phyloP scores from a whole-genome alignment of 768 basidiomycete genomes.

The Termitomyces sp. region DNA sequence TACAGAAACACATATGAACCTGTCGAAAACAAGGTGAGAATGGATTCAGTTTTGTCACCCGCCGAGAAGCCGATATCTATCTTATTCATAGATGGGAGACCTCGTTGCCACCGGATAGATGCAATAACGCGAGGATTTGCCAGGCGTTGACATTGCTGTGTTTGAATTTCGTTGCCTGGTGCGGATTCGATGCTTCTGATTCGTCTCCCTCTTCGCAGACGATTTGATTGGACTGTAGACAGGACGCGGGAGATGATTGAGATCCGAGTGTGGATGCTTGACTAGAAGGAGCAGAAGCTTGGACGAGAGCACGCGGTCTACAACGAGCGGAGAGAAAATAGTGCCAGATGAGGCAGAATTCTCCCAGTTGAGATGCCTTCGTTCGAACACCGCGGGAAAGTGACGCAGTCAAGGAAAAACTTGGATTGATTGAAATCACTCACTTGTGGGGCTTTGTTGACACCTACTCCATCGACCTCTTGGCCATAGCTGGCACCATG shows the following conservation, averaged over 20 bases:
- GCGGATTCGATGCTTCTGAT: neutral
- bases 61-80: constrained; percentile 8
- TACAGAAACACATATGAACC: neutral
- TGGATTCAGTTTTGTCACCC: neutral
- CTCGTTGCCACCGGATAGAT: neutral
- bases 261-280: constrained; percentile 5
- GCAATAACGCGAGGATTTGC: constrained; percentile 3
- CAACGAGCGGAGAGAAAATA: neutral
- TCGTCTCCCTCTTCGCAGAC: neutral
- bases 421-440: neutral
- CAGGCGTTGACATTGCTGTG: neutral
- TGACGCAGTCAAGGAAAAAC: neutral
- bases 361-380: neutral
- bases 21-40: neutral
- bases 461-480: neutral
- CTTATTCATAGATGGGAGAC: neutral
- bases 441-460: neutral
- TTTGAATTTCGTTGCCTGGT: neutral
- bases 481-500: neutral
- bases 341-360: constrained; percentile 1
- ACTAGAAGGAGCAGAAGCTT: neutral
- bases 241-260: neutral
- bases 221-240: neutral
- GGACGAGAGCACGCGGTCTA: constrained; percentile 4
- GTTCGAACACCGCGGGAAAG: constrained; percentile 4